These are phyloP conservation scores for Calonectria hongkongensis DNA, from an alignment of 2,329 filamentous ascomycete species.

Conservation along the genomic window DNA sequence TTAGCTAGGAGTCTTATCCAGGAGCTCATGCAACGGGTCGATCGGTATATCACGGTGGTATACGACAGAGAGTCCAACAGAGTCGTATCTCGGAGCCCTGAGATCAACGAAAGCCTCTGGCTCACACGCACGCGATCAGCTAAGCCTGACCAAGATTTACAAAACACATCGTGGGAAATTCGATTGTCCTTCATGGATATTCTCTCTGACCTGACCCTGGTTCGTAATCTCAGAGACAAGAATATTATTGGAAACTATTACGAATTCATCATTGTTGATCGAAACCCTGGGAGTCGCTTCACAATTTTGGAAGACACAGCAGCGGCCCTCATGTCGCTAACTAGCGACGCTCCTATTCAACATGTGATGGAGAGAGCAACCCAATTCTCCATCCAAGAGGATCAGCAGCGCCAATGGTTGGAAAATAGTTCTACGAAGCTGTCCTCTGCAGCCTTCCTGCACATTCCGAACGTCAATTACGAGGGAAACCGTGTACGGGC, in stretches of 20 bases:
- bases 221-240: slow-evolving; percentile 8
- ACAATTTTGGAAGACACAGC: background rate
- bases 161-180: background rate
- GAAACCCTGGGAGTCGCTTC: background rate
- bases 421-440: background rate
- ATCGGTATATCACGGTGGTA: background rate
- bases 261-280: slow-evolving; percentile 5
- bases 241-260: slow-evolving; percentile 4
- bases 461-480: background rate
- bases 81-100: background rate
- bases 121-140: background rate
- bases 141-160: background rate
- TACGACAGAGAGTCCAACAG: slow-evolving; percentile 4
- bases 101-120: slow-evolving; percentile 1
- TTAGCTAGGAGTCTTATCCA: background rate
- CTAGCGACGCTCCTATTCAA: background rate
- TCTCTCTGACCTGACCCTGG: background rate
- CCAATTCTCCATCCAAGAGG: background rate
- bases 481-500: slow-evolving; percentile 6
- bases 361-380: background rate
- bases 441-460: background rate
- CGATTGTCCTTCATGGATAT: background rate
- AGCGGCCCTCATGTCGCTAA: background rate
- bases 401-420: slow-evolving; percentile 4
- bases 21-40: slow-evolving; percentile 4